Conservation (phyloP, 2,329 filamentous ascomycete species). For the Fusarium odoratissimum region DNA sequence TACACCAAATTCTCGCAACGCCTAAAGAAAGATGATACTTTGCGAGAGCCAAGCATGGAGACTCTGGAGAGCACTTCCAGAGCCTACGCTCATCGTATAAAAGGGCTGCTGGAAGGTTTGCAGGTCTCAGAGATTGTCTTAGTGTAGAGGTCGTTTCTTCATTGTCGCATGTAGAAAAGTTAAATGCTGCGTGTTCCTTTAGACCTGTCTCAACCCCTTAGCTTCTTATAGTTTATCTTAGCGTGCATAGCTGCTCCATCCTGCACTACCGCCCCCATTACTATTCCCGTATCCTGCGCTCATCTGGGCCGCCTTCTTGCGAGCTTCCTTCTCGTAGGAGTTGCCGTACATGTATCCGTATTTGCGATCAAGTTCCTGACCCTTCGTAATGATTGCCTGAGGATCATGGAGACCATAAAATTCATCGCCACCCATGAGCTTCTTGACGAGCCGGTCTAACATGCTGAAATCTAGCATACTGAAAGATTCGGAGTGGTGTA, state of each 20-base stretch:
- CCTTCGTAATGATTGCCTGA: not conserved
- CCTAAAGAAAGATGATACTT: fast-evolving
- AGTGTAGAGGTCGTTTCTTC: not conserved
- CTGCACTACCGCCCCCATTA: fast-evolving
- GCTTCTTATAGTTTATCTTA: too few species aligned
- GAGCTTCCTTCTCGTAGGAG: not conserved
- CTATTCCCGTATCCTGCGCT: not conserved
- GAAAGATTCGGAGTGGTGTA: fast-evolving
- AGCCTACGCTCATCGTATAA: not conserved
- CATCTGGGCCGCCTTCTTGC: fast-evolving
- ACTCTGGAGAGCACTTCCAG: fast-evolving
- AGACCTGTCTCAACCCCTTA: too few species aligned
- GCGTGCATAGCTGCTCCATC: not conserved
- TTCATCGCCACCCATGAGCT: not conserved
- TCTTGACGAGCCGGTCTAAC: not conserved
- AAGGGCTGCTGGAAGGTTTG: not conserved
- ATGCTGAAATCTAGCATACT: not conserved
- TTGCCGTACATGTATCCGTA: not conserved
- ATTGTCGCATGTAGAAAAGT: too few species aligned
- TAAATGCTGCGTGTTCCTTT: too few species aligned
- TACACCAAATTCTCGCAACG: fast-evolving
- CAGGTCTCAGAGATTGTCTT: not conserved
- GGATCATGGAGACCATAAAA: not conserved
- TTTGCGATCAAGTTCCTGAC: not conserved
- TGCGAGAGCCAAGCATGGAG: fast-evolving